phyloP scores from a whole-genome alignment of 2,329 filamentous ascomycete species.

The Diplodia intermedia region DNA sequence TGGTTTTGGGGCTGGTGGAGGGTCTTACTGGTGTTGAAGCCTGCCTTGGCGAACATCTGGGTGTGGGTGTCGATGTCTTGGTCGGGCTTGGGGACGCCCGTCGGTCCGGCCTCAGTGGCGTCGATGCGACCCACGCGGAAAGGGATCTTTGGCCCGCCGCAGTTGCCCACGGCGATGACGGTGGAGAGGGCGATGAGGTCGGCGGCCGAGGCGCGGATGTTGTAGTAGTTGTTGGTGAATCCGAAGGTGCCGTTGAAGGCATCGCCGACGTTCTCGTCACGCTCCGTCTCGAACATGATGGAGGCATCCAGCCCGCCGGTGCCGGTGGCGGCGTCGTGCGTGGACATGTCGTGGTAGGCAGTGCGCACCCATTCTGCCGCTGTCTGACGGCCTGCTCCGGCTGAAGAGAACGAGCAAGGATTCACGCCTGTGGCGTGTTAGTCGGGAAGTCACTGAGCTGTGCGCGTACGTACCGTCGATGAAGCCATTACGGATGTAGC shows the following conservation, averaged over 20 bases:
- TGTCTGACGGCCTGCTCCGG: slow-evolving; percentile 8
- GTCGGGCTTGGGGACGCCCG: slow-evolving; percentile 27
- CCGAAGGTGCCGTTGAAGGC: slow-evolving; percentile 28
- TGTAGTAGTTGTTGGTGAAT: slow-evolving; percentile 19
- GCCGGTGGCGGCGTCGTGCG: slow-evolving; percentile 11
- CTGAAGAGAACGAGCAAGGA: slow-evolving; percentile 16
- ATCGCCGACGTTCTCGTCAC: slow-evolving; percentile 26
- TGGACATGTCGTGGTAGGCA: slow-evolving; percentile 29
- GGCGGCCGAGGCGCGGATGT: slow-evolving; percentile 7
- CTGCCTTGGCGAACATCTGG: slow-evolving; percentile 21
- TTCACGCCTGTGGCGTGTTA: background rate
- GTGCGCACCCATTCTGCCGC: slow-evolving; percentile 29
- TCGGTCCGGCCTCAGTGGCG: slow-evolving; percentile 18
- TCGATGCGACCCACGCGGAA: slow-evolving; percentile 18
- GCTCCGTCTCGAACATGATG: slow-evolving; percentile 27
- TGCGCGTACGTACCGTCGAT: background rate
- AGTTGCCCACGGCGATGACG: slow-evolving; percentile 8
- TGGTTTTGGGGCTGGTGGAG: too few relatives aligned
- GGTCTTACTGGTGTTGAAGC: slow-evolving; percentile 25
- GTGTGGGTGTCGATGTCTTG: slow-evolving; percentile 28
- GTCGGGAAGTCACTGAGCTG: background rate
- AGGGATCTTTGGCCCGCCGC: slow-evolving; percentile 13
- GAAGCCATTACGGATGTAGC: slow-evolving; percentile 24
- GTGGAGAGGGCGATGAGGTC: slow-evolving; percentile 23
- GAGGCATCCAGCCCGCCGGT: slow-evolving; percentile 29